Base-by-base conservation (phyloP, 2,329 filamentous ascomycete genomes). In the Thielaviopsis populi region DNA sequence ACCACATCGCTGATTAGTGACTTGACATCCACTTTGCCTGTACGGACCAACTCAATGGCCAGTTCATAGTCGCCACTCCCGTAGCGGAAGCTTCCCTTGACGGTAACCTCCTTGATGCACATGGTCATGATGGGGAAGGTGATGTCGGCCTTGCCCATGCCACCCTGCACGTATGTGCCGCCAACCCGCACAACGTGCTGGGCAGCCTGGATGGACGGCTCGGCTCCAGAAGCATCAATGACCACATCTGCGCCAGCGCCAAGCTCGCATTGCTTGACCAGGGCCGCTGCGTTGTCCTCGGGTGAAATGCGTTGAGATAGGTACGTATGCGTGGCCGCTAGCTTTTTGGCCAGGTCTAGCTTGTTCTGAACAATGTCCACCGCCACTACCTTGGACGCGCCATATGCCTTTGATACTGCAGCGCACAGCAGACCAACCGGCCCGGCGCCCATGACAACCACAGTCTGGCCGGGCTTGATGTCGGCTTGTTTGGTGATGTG, bases 41-140 rank as follows among this genome's bases (percentile, higher is more conserved):
- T 80, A 7, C 81, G 80, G 1, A 96, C 83, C 67, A 97, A 79
- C 68, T 89, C 83, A 56, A 96, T 80, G 3, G 90, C 90, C 6
- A 91, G 82, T 72, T 85, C 82, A 75, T 96, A 97, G 74, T 96
- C 92, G 22, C 91, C 91, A 63, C 84, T 82, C 2, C 86, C 86
- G 74, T 97, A 97, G 46, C 92, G 83, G 80, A 97, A 97, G 67
- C 86, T 91, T 24, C 92, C 92, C 72, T 87, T 88, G 58, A 88
- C 81, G 11, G 86, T 95, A 61, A 96, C 79, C 78, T 97, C 92
- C 77, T 96, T 96, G 61, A 85, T 80, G 73, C 91, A 95, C 71
- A 95, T 79, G 4, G 88, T 87, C 82, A 92, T 88, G 73, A 97
- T 95, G 61, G 92, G 92, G 78, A 96, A 96, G 8, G 76, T 88